Evolutionary conservation across 306 rosid genomes (phyloP), one percentile per base, ranked within the genome.

Genomic region (Ammopiptanthus mongolicus): DNA sequence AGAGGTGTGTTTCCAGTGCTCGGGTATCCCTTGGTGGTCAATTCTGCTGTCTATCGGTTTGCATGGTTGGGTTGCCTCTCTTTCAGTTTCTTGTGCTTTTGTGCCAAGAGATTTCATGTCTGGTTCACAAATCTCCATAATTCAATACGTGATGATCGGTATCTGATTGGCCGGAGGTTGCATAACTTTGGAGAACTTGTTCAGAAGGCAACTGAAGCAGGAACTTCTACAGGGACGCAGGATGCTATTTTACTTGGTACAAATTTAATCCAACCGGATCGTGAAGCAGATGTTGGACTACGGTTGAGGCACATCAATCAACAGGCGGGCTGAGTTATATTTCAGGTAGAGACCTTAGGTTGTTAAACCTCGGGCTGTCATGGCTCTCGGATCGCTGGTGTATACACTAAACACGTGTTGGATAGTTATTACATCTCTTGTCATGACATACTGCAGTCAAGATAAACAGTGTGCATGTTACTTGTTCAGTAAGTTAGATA

Each of bases 111-210:
- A 82, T 96, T 96, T 77, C 99, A 92, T 62, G 91, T 96, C 70
- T 96, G 99, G 99, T 90, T 96, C 80, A 92, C 98, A 83, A 96
- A 96, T 80, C 99, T 96, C 71, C 99, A 96, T 72, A 96, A 96
- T 73, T 89, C 99, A 71, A 96, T 96, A 53, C 98, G 99, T 0
- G 99, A 95, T 8, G 99, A 95, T 74, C 98, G 98, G 25, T 95
- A 95, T 82, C 88, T 92, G 51, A 83, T 96, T 47, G 98, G 99
- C 41, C 92, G 99, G 31, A 84, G 93, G 81, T 88, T 96, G 86
- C 99, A 92, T 80, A 96, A 96, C 86, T 96, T n/a, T 1, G 99
- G 99, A 18, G 99, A 91, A 72, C 79, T 72, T 60, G 78, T 14
- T 4, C 83, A 53, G 76, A 88, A 78, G 71, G 81, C 67, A 33